Evolutionary conservation across 2,329 filamentous ascomycete species (phyloP).

Genomic region (Amesomyces nigricolor): DNA sequence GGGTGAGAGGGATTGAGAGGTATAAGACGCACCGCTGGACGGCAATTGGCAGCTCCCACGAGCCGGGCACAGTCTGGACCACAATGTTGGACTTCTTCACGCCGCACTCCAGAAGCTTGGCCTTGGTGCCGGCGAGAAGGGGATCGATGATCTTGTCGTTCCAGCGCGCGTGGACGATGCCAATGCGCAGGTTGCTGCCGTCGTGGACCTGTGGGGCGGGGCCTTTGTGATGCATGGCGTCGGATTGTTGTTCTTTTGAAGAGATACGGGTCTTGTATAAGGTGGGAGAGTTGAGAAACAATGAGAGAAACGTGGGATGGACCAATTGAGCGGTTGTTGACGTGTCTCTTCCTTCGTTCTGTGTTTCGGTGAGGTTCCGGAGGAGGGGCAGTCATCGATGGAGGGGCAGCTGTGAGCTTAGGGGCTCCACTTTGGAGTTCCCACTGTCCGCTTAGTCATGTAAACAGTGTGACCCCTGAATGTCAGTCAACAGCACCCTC

Average conservation of each 20-base stretch:
- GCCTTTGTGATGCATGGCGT: constrained; percentile 48
- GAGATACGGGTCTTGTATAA: neutral
- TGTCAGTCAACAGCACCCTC: too few species aligned
- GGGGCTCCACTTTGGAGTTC: neutral
- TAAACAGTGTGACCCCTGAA: too few species aligned
- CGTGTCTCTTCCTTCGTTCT: too few species aligned
- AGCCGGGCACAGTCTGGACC: constrained; percentile 82
- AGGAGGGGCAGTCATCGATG: neutral
- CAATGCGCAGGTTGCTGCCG: constrained; percentile 75
- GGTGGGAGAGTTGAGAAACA: neutral
- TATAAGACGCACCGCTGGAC: constrained; percentile 63
- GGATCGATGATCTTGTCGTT: constrained; percentile 83
- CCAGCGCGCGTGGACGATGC: constrained; percentile 95
- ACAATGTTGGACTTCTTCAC: constrained; percentile 86
- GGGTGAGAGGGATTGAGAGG: constrained; percentile 4
- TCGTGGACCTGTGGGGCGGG: constrained; percentile 54
- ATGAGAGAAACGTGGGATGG: neutral
- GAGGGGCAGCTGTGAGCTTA: neutral
- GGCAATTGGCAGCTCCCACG: constrained; percentile 89
- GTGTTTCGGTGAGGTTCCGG: too few species aligned
- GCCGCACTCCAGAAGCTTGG: constrained; percentile 69
- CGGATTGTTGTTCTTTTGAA: constrained; percentile 28
- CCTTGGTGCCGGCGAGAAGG: constrained; percentile 73
- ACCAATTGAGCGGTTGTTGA: neutral
- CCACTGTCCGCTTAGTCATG: neutral